A percentile compares a stretch with the other conserved stretches of the same genome.
Evolutionary conservation across 2,329 filamentous ascomycete genomes (phyloP).

Genomic region (Teratosphaeriaceae sp.): DNA sequence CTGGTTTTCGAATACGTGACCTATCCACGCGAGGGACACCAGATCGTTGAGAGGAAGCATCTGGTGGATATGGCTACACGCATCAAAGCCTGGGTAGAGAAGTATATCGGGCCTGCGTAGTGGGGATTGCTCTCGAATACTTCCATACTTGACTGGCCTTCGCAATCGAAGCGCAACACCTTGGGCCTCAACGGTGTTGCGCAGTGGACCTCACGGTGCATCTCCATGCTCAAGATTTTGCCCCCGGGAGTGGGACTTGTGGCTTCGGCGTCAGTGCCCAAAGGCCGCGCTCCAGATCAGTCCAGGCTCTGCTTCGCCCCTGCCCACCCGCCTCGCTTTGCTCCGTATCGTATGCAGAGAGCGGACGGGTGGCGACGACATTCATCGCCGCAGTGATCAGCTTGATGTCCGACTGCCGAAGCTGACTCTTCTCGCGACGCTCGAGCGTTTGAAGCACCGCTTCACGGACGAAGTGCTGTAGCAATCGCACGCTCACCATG

Average conservation of each 20-base stretch:
- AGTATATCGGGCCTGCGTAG: slow-evolving; percentile 14
- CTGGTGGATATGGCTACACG: slow-evolving; percentile 19
- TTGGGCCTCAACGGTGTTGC: too few relatives aligned
- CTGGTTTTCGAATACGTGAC: slow-evolving; percentile 29
- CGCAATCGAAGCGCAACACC: too few relatives aligned
- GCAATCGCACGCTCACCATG: slow-evolving; percentile 17
- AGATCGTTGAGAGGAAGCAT: slow-evolving; percentile 25
- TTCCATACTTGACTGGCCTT: too few relatives aligned
- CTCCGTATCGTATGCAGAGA: slow-evolving; percentile 11
- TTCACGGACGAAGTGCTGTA: slow-evolving; percentile 12
- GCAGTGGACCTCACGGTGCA: too few relatives aligned
- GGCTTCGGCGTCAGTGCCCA: too few relatives aligned
- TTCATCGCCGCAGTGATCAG: slow-evolving; percentile 17
- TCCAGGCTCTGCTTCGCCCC: slow-evolving; percentile 7
- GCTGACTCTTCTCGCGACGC: neutral
- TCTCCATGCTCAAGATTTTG: too few relatives aligned
- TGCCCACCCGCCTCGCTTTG: slow-evolving; percentile 8
- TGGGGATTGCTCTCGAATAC: too few relatives aligned
- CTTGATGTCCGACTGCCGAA: slow-evolving; percentile 11
- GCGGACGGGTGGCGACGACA: slow-evolving; percentile 18
- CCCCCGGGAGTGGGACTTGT: too few relatives aligned
- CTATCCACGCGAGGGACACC: slow-evolving; percentile 31
- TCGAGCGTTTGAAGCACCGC: neutral
- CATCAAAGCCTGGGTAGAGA: slow-evolving; percentile 13
- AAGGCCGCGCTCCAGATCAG: slow-evolving; percentile 9